Base-by-base conservation (phyloP, 495 filamentous ascomycete genomes). In the Pseudomonodictys pantanalensis region DNA sequence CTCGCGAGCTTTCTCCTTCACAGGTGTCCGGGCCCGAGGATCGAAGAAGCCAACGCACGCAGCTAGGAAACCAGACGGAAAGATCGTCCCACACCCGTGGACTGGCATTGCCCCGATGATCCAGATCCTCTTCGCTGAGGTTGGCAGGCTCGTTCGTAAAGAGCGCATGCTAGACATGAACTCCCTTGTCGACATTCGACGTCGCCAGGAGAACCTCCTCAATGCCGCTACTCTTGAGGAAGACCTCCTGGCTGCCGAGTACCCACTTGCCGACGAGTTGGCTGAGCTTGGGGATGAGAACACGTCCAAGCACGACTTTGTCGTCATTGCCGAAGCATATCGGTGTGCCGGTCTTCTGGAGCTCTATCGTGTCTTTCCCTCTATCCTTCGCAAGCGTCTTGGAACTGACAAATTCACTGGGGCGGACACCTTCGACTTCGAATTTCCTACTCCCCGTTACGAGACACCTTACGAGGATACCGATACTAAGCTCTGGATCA, bases 271-370 rank as follows among this genome's bases (percentile, higher is more conserved):
- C 55, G 71, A 78, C 6, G 79, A 77, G 45, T 76, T 83, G 6
- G 71, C 81, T 56, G 77, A 77, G 23, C 76, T 79, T 15, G 79
- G 78, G 8, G 81, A 83, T 48, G 75, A 78, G 58, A 77, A 80
- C 47, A 83, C 81, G 0, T 76, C 80, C 9, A 78, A 81, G 29
- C 76, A 78, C 71, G 79, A 83, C 54, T 77, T 83, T 12, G 71
- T 83, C 42, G 74, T 75, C n/a, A 78, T 83, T 61, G 80, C 80
- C 10, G 81, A 83, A 60, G 78, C 77, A 2, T 82, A 81, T 59
- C 76, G 80, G 18, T 81, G 79, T 42, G 77, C 78, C 0, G 80
- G 78, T 0, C 72, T 83, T 2, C 71, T 83, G 58, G 76, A 82
- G 35, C 62, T 83, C 17, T 83, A 83, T 58, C 77, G 80, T 38